Evolutionary conservation across 1,139 yeast species (phyloP).

Genomic region (Diutina siamensis): DNA sequence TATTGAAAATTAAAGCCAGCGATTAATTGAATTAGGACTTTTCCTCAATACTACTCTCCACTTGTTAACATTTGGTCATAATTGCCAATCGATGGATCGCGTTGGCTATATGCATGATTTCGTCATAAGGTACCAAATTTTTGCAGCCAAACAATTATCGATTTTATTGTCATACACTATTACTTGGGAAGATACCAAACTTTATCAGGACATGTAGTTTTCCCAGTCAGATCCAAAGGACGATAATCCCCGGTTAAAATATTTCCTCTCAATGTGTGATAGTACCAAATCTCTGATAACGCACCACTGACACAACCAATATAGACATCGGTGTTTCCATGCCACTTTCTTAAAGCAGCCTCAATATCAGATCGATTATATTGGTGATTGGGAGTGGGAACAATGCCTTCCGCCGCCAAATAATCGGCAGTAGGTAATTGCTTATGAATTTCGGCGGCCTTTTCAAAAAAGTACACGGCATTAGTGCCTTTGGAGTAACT

Average conservation of each 20-base stretch:
- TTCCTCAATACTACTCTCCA: too few relatives aligned
- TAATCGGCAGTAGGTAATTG: constrained; percentile 24
- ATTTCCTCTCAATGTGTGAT: constrained; percentile 24
- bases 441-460: constrained; percentile 24
- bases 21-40: too few relatives aligned
- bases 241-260: constrained; percentile 25
- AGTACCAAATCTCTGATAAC: constrained; percentile 29
- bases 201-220: constrained; percentile 7
- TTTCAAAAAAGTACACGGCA: constrained; percentile 23
- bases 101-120: too few relatives aligned
- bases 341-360: constrained; percentile 20
- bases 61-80: too few relatives aligned
- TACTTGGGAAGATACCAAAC: constrained; percentile 8
- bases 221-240: constrained; percentile 16
- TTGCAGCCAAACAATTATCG: too few relatives aligned
- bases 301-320: constrained; percentile 25
- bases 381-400: constrained; percentile 19
- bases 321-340: constrained; percentile 21
- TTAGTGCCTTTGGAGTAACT: constrained; percentile 21
- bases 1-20: too few relatives aligned
- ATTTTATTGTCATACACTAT: too few relatives aligned
- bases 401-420: constrained; percentile 23
- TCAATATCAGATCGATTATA: constrained; percentile 22
- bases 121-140: too few relatives aligned
- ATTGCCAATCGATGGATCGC: too few relatives aligned